Conservation (phyloP, 805 yeast genomes). For the Candida maltosa region DNA sequence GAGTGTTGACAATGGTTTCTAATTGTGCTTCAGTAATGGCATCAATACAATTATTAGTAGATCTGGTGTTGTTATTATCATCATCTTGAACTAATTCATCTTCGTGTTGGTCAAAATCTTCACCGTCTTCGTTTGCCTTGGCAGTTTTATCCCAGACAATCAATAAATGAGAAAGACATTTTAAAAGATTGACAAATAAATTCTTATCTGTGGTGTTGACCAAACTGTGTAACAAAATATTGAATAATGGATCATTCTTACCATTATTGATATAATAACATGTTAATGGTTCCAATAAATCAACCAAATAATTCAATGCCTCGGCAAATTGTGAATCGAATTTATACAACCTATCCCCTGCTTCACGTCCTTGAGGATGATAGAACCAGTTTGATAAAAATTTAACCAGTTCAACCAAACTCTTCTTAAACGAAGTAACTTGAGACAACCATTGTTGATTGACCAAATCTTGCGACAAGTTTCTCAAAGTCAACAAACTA, state of each 20-base stretch:
- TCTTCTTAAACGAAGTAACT: constrained; percentile 44
- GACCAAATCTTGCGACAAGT: constrained; percentile 76
- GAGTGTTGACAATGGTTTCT: constrained; percentile 52
- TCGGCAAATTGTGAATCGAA: constrained; percentile 47
- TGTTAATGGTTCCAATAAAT: constrained; percentile 78
- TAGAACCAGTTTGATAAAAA: constrained; percentile 33
- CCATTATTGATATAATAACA: constrained; percentile 77
- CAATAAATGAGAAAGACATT: constrained; percentile 76
- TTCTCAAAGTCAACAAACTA: constrained; percentile 69
- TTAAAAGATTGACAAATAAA: constrained; percentile 62
- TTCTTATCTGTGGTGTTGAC: constrained; percentile 61
- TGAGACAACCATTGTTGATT: constrained; percentile 76
- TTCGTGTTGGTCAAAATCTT: constrained; percentile 12
- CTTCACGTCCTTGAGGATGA: constrained; percentile 7
- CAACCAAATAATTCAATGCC: constrained; percentile 63
- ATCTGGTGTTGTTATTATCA: constrained; percentile 4
- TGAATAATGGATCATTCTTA: constrained; percentile 65
- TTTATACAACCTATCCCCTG: constrained; percentile 12
- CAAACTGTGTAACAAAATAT: constrained; percentile 51
- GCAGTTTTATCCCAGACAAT: constrained; percentile 31
- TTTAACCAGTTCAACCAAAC: constrained; percentile 43
- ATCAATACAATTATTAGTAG: constrained; percentile 38
- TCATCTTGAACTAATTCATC: constrained; percentile 11
- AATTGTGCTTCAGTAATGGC: constrained; percentile 37
- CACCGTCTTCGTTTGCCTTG: constrained; percentile 35